Base-by-base conservation (phyloP, 495 filamentous ascomycete species). In the Hypoxylon fragiforme region DNA sequence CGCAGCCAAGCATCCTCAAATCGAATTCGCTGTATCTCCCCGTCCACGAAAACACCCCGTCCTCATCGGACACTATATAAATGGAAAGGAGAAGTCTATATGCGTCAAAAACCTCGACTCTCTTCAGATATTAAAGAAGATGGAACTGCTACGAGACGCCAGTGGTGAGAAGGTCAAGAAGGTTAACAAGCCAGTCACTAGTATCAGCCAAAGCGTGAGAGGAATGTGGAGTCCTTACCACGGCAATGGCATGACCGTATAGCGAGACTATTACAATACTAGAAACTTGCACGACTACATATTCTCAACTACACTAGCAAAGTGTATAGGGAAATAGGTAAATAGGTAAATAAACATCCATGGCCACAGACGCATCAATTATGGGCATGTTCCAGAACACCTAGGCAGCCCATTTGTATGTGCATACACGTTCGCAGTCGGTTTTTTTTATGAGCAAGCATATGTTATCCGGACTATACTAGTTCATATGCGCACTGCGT, bases 141-240 rank as follows among this genome's bases (percentile, higher is more conserved):
- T 81, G 1, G 82, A 88, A 60, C 66, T 94, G 21, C 70, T 98
- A 57, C 82, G 89, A 63, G 84, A 94, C 68, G 86, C 89, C 11
- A 95, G 82, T 59, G 94, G 94, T 9, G 85, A 95, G 77, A 95
- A 95, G 81, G 56, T 88, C 57, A 89, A 82, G 77, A 81, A 74
- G 66, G 78, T 85, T 51, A 89, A 78, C 69, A 95, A 92, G 78
- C 85, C 89, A 5, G 86, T 98, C 16, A 81, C 75, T 47, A 92
- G 89, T 81, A 75, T 88, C 68, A 97, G 94, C 69, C 85, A 92
- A 71, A 91, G 90, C 73, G 91, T 97, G 11, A 85, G 94, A 76
- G 94, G 94, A 50, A 83, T 97, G 56, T 98, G 92, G 91, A 87
- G 84, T 75, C 91, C 91, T 34, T 96, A 88, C 69, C 94, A 97